Conservation (phyloP, 768 basidiomycete genomes). For the Botryobasidium botryosum region DNA sequence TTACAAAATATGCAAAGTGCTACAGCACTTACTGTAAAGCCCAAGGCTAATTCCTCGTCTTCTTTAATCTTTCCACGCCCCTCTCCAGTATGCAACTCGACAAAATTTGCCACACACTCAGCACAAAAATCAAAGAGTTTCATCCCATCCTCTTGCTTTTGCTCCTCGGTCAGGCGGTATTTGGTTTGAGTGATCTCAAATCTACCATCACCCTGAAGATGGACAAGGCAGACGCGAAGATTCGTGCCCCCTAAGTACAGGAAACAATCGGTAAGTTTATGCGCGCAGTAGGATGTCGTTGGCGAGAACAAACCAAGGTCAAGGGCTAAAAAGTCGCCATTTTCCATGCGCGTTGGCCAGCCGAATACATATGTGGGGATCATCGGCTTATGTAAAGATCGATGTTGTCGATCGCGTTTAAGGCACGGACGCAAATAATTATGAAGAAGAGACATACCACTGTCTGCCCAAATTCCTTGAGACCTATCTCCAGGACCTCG, state of each 20-base stretch:
- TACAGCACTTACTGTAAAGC: slow-evolving; percentile 63
- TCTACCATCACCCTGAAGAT: slow-evolving; percentile 79
- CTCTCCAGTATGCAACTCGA: slow-evolving; percentile 44
- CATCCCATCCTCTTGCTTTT: slow-evolving; percentile 95
- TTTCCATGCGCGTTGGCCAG: slow-evolving; percentile 83
- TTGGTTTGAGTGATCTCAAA: slow-evolving; percentile 98
- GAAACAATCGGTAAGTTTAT: slow-evolving; percentile 2
- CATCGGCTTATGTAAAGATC: slow-evolving; percentile 46
- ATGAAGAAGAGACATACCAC: slow-evolving; percentile 47
- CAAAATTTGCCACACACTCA: slow-evolving; percentile 77
- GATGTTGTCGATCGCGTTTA: not conserved
- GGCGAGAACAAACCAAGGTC: slow-evolving; percentile 50
- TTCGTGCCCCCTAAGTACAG: slow-evolving; percentile 73
- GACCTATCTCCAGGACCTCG: slow-evolving; percentile 74
- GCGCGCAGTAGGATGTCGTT: not conserved
- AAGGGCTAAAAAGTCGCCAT: slow-evolving; percentile 77
- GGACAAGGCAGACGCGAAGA: slow-evolving; percentile 94
- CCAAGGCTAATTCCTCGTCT: slow-evolving; percentile 45
- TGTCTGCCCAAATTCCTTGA: slow-evolving; percentile 64
- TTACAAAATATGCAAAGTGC: not conserved
- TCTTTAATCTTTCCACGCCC: slow-evolving; percentile 28
- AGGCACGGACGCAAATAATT: not conserved
- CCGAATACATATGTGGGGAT: slow-evolving; percentile 94
- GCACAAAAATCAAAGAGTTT: slow-evolving; percentile 96
- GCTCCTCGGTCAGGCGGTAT: slow-evolving; percentile 91